Conservation (phyloP, 106 monocot genomes). For the Phalaenopsis aphrodite region DNA sequence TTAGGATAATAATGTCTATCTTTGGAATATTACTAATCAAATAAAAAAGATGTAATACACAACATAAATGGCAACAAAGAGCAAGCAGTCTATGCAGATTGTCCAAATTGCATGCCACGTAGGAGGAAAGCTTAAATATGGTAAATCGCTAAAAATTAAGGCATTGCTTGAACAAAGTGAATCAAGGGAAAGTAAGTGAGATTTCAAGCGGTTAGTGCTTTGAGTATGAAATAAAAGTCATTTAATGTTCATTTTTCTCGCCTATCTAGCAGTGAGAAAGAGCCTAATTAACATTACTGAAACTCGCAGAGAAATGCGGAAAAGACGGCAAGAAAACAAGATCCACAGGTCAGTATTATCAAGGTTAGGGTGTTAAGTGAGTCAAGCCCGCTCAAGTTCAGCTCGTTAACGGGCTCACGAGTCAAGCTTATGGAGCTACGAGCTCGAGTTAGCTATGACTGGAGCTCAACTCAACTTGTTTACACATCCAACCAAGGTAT, state of each 20-base stretch:
- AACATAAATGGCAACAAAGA: background rate
- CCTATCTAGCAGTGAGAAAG: background rate
- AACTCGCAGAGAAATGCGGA: background rate
- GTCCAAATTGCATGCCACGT: background rate
- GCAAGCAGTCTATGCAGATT: background rate
- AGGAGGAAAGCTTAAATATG: background rate
- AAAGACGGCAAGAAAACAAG: background rate
- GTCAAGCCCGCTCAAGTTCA: too few species aligned
- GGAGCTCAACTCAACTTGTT: too few species aligned
- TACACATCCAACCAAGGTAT: background rate
- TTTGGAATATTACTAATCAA: background rate
- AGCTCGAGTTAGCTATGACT: too few species aligned
- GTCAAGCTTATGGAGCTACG: too few species aligned
- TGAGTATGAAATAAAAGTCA: background rate
- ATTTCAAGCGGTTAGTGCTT: too few species aligned
- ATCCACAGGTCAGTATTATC: background rate
- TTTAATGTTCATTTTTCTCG: background rate
- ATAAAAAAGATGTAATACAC: background rate
- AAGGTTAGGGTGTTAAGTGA: background rate
- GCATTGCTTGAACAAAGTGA: background rate
- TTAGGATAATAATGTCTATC: slow-evolving; percentile 12
- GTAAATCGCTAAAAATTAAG: background rate
- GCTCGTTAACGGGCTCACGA: too few species aligned
- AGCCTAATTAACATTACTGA: background rate
- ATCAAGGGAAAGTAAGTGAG: too few species aligned